Conservation (phyloP, 2,329 filamentous ascomycete genomes). For the Verticillium nubilum region DNA sequence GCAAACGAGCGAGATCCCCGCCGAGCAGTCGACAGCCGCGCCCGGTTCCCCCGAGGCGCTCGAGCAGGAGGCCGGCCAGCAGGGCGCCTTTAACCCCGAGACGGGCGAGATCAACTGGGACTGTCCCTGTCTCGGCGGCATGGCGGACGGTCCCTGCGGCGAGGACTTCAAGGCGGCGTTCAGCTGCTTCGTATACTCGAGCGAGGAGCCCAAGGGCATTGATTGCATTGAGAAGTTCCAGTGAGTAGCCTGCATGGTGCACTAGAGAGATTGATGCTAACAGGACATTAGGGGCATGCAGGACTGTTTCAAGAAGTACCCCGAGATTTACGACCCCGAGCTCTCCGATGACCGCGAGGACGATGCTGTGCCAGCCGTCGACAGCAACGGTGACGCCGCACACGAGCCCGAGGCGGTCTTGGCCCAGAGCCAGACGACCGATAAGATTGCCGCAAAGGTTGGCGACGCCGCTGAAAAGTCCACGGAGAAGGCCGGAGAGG, state of each 20-base stretch:
- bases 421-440: constrained; percentile 2
- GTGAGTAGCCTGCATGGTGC: constrained; percentile 44
- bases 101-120: constrained; percentile 99
- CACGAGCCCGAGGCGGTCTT: not conserved
- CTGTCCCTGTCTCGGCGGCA: constrained; percentile 93
- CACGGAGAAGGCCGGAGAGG: constrained; percentile 6
- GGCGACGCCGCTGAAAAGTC: constrained; percentile 2
- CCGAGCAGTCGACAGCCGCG: constrained; percentile 12
- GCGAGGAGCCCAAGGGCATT: constrained; percentile 93
- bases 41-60: constrained; percentile 45
- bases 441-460: not conserved
- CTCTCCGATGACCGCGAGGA: constrained; percentile 67
- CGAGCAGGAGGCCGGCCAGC: constrained; percentile 76
- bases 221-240: constrained; percentile 98
- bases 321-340: constrained; percentile 88
- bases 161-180: constrained; percentile 94
- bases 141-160: constrained; percentile 94
- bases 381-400: constrained; percentile 8
- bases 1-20: constrained; percentile 13
- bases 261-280: constrained; percentile 19
- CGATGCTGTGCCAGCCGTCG: constrained; percentile 21
- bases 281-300: constrained; percentile 73
- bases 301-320: constrained; percentile 89
- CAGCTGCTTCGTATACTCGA: constrained; percentile 96
- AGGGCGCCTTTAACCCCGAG: constrained; percentile 96